phyloP scores from a whole-genome alignment of 768 basidiomycete genomes.

The Xanthoconium stramineum region DNA sequence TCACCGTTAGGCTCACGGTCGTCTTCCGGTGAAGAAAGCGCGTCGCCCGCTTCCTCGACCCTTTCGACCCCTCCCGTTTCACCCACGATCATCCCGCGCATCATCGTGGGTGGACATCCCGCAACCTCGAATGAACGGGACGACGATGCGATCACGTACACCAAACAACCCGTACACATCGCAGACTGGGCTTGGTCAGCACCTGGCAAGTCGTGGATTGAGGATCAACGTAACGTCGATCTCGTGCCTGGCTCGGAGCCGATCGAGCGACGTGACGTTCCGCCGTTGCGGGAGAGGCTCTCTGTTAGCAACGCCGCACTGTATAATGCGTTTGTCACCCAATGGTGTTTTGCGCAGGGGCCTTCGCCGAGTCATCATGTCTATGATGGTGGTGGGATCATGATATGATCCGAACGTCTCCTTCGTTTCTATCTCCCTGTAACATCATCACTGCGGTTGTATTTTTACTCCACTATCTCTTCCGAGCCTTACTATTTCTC shows the following conservation, averaged over 20 bases:
- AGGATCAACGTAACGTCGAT: conserved; percentile 1
- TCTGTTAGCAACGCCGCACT: conserved; percentile 28
- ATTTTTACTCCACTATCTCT: not conserved
- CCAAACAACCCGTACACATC: conserved; percentile 3
- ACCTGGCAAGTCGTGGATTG: not conserved
- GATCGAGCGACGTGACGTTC: not conserved
- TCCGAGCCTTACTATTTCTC: too few species aligned
- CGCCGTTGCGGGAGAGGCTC: not conserved
- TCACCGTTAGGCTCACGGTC: not conserved
- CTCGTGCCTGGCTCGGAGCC: conserved; percentile 24
- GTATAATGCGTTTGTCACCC: conserved; percentile 59
- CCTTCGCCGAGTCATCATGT: conserved; percentile 25
- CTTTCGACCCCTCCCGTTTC: conserved; percentile 25
- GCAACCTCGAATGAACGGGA: conserved; percentile 12
- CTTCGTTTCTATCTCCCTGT: not conserved
- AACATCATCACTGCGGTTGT: not conserved
- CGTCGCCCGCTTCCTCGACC: conserved; percentile 27
- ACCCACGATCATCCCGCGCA: conserved; percentile 18
- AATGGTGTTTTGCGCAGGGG: conserved; percentile 67
- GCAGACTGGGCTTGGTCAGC: conserved; percentile 26
- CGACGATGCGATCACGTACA: not conserved
- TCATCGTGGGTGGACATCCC: conserved; percentile 27
- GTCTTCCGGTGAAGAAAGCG: conserved; percentile 11
- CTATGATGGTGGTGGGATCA: conserved; percentile 15
- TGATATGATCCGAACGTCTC: conserved; percentile 10